Percentiles rank a stretch among this genome's conserved stretches.
Evolutionary conservation across 495 filamentous ascomycete species (phyloP).

Genomic region (Echria macrotheca): DNA sequence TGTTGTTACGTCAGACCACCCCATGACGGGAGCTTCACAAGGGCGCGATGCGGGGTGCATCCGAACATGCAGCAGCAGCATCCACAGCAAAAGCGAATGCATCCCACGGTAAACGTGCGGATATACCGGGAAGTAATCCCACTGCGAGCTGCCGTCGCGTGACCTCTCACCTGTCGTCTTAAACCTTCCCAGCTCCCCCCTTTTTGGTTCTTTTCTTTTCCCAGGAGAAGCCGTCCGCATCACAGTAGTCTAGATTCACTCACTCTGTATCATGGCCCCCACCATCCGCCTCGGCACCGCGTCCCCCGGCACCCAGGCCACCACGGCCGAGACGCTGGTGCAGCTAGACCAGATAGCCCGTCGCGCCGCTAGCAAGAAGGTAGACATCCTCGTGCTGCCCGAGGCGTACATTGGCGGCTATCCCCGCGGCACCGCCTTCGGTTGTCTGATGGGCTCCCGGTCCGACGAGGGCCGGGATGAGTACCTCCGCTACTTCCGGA

Average conservation of each 20-base stretch:
- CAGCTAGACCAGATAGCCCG: constrained; percentile 54
- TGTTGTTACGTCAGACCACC: constrained; percentile 10
- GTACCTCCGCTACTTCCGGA: constrained; percentile 73
- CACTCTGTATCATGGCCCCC: background rate
- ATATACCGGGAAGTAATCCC: too few species aligned
- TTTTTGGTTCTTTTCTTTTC: background rate
- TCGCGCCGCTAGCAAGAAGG: constrained; percentile 45
- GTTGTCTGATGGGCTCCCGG: constrained; percentile 65
- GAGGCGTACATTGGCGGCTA: constrained; percentile 95
- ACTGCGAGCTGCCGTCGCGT: too few species aligned
- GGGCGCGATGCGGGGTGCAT: constrained; percentile 4
- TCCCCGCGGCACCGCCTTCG: constrained; percentile 77
- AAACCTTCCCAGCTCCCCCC: too few species aligned
- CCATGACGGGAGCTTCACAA: background rate
- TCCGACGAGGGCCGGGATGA: constrained; percentile 69
- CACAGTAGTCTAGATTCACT: background rate
- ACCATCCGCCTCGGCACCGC: constrained; percentile 67
- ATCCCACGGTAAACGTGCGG: too few species aligned
- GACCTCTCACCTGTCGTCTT: too few species aligned
- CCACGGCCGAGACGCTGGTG: constrained; percentile 58
- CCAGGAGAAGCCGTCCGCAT: background rate
- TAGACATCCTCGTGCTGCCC: constrained; percentile 80
- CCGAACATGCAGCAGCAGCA: background rate
- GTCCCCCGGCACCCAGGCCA: constrained; percentile 66
- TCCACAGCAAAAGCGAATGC: too few species aligned